These are phyloP conservation scores for Mycena metata DNA, from an alignment of 768 basidiomycete species.

Conservation along the genomic window DNA sequence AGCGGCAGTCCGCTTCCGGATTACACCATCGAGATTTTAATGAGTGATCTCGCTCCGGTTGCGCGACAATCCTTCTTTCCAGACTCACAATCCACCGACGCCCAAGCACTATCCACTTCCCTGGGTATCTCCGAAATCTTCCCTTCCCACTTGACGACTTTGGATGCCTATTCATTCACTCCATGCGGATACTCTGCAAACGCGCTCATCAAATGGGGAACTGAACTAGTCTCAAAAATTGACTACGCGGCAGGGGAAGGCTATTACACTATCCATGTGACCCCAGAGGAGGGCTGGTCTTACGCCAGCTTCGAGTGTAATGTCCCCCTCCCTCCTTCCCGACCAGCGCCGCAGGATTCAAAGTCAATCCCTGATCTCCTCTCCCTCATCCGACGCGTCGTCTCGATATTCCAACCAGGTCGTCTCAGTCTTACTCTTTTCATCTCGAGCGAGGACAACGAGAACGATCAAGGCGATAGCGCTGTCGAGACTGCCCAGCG, in stretches of 20 bases:
- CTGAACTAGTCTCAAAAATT: constrained; percentile 46
- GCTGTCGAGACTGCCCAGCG: constrained; percentile 80
- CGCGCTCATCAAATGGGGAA: constrained; percentile 81
- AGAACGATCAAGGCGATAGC: constrained; percentile 59
- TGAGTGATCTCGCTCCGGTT: constrained; percentile 86
- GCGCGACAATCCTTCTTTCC: constrained; percentile 87
- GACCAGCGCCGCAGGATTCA: constrained; percentile 43
- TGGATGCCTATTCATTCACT: constrained; percentile 94
- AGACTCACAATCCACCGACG: constrained; percentile 64
- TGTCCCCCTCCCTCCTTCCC: constrained; percentile 72
- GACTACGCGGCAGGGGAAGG: constrained; percentile 71
- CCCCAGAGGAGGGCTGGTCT: constrained; percentile 97
- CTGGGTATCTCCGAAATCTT: constrained; percentile 90
- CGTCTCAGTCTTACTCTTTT: constrained; percentile 91
- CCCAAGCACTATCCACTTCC: constrained; percentile 71
- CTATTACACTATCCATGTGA: constrained; percentile 99
- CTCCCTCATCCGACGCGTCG: constrained; percentile 88
- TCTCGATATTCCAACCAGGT: constrained; percentile 92
- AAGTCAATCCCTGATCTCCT: constrained; percentile 78
- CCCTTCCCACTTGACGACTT: constrained; percentile 78
- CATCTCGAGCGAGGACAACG: constrained; percentile 77
- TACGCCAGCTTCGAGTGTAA: constrained; percentile 99
- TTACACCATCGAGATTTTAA: constrained; percentile 97
- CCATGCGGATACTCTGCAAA: constrained; percentile 98
- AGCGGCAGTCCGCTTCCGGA: constrained; percentile 64